A percentile compares a stretch with the other conserved stretches of the same genome.
These are phyloP conservation scores for Podaxis sp. DNA, from an alignment of 768 basidiomycete species.

Conservation along the genomic window DNA sequence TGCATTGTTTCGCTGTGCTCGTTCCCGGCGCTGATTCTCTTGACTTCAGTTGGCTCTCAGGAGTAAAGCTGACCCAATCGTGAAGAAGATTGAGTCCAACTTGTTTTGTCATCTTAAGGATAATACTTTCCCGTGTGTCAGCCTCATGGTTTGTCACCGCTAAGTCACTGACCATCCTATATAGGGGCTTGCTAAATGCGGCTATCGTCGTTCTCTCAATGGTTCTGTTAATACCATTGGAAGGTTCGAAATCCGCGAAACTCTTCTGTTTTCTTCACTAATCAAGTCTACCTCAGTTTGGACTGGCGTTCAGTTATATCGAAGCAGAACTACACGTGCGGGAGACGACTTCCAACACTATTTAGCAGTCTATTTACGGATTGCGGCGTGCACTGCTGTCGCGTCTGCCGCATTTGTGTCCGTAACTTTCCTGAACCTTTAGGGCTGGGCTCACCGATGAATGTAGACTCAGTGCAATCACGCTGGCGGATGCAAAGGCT, in stretches of 20 bases:
- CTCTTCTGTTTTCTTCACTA: not conserved
- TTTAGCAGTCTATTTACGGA: constrained; percentile 4
- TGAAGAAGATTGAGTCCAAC: constrained; percentile 3
- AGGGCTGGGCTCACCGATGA: not conserved
- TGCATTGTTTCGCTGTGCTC: not conserved
- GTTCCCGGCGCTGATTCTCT: not conserved
- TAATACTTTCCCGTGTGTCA: not conserved
- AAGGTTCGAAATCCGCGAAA: not conserved
- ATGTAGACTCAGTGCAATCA: not conserved
- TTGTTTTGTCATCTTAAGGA: constrained; percentile 9
- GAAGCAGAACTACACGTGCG: not conserved
- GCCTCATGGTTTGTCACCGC: not conserved
- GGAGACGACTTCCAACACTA: constrained; percentile 5
- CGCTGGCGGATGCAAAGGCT: not conserved
- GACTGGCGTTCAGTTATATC: constrained; percentile 7
- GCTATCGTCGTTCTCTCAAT: constrained; percentile 2
- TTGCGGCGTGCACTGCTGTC: constrained; percentile 1
- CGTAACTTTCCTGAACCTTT: not conserved
- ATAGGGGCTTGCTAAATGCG: constrained; percentile 1
- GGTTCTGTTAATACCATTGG: constrained; percentile 5
- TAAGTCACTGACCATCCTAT: not conserved
- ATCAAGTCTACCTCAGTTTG: not conserved
- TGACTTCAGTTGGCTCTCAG: not conserved
- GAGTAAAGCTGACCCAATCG: not conserved
- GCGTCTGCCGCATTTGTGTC: constrained; percentile 1